A percentile compares a stretch with the other conserved stretches of the same genome.
Conservation (phyloP, 2,329 filamentous ascomycete species). For the Ophiostoma ips region DNA sequence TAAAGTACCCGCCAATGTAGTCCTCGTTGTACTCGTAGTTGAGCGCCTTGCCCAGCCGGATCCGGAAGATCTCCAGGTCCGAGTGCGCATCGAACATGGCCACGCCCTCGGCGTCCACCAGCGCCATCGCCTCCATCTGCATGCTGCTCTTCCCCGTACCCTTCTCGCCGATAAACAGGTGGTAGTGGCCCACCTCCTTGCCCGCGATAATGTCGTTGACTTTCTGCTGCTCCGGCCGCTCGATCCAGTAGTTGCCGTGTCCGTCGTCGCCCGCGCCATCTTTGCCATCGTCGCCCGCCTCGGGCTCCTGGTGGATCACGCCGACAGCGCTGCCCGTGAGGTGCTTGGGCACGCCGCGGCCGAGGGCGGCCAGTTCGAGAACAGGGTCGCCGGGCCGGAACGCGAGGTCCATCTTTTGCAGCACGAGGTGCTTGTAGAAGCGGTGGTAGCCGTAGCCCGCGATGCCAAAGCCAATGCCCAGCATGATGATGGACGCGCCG, state of each 20-base stretch:
- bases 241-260: slow-evolving; percentile 57
- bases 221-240: slow-evolving; percentile 64
- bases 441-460: slow-evolving; percentile 69
- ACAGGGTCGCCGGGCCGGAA: slow-evolving; percentile 88
- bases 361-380: slow-evolving; percentile 60
- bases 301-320: neutral
- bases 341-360: slow-evolving; percentile 35
- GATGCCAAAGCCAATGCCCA: slow-evolving; percentile 49
- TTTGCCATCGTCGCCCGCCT: slow-evolving; percentile 13
- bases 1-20: slow-evolving; percentile 93
- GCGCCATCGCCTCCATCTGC: slow-evolving; percentile 88
- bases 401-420: slow-evolving; percentile 85
- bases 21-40: slow-evolving; percentile 98
- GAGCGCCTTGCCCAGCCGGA: slow-evolving; percentile 80
- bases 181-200: slow-evolving; percentile 64
- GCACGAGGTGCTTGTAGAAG: slow-evolving; percentile 76
- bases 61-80: slow-evolving; percentile 87
- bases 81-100: slow-evolving; percentile 96
- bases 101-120: slow-evolving; percentile 74
- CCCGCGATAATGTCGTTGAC: slow-evolving; percentile 78
- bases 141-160: slow-evolving; percentile 95
- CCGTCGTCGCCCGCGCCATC: slow-evolving; percentile 10
- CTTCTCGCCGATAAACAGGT: slow-evolving; percentile 86
- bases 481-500: slow-evolving; percentile 57
- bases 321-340: slow-evolving; percentile 11